These are phyloP conservation scores for Trichoderma semiorbis DNA, from an alignment of 2,329 filamentous ascomycete species.

Conservation along the genomic window DNA sequence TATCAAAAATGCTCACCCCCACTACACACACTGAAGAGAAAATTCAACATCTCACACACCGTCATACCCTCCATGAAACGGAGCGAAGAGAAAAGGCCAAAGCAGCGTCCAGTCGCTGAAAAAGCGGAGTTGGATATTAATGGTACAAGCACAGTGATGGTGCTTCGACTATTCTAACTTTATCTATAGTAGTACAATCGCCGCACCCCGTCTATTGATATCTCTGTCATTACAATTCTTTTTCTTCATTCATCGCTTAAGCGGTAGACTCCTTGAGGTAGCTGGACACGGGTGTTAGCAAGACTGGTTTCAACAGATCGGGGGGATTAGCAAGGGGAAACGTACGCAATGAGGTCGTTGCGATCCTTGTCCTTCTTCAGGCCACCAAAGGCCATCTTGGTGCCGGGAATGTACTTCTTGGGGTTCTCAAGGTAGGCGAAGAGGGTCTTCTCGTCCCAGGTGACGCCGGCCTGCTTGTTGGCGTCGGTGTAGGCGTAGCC, in stretches of 20 bases:
- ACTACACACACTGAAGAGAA: background rate
- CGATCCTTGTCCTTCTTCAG: conserved; percentile 99
- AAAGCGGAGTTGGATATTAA: conserved; percentile 36
- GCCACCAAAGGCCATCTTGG: conserved; percentile 99
- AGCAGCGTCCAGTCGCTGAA: conserved; percentile 20
- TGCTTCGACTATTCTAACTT: conserved; percentile 32
- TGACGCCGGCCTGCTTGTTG: conserved; percentile 96
- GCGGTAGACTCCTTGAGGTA: conserved; percentile 67
- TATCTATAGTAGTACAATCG: conserved; percentile 40
- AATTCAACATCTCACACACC: background rate
- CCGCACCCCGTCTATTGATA: conserved; percentile 36
- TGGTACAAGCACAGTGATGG: conserved; percentile 31
- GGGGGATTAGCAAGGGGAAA: conserved; percentile 24
- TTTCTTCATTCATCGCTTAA: conserved; percentile 43
- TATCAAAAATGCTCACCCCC: background rate
- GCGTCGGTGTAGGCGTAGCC: conserved; percentile 98
- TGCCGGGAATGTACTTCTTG: conserved; percentile 99
- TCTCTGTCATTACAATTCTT: conserved; percentile 34
- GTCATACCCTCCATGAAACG: background rate
- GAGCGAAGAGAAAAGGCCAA: background rate
- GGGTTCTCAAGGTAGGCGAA: conserved; percentile 99
- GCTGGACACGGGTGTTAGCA: conserved; percentile 38
- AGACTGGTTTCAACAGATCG: background rate
- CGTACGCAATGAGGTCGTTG: conserved; percentile 96
- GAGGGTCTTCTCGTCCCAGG: conserved; percentile 81